Percentiles rank a stretch among this genome's conserved stretches.
These are phyloP conservation scores for Dissoconium aciculare DNA, from an alignment of 2,329 filamentous ascomycete species.

Conservation along the genomic window DNA sequence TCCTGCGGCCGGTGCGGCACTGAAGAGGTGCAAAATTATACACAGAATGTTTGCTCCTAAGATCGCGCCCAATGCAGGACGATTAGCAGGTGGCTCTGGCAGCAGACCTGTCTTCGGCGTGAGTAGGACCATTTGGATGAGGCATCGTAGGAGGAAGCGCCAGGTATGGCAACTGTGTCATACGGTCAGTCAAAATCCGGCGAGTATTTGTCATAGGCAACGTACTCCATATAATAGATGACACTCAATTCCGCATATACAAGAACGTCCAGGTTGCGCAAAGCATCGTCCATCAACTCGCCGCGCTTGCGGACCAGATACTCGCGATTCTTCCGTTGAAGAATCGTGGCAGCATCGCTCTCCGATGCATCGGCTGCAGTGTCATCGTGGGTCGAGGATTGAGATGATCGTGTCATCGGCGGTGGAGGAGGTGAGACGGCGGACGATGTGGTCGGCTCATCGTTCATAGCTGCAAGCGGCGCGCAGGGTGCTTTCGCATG, in stretches of 20 bases:
- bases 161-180: slow-evolving; percentile 24
- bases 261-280: slow-evolving; percentile 43
- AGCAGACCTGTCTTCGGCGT: slow-evolving; percentile 43
- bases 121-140: slow-evolving; percentile 43
- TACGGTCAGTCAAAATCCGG: no score
- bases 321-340: slow-evolving; percentile 20
- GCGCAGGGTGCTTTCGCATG: no score
- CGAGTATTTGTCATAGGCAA: no score
- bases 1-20: slow-evolving; percentile 28
- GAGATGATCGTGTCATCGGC: no score
- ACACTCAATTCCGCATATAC: slow-evolving; percentile 47
- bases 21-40: slow-evolving; percentile 37
- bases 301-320: slow-evolving; percentile 29
- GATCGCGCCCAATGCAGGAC: slow-evolving; percentile 40
- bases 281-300: slow-evolving; percentile 39
- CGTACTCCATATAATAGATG: slow-evolving; percentile 50
- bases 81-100: slow-evolving; percentile 32
- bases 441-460: no score
- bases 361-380: neutral
- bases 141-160: slow-evolving; percentile 39
- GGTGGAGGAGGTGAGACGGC: no score
- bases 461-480: slow-evolving; percentile 1
- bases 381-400: no score
- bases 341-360: slow-evolving; percentile 7
- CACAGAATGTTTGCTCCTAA: slow-evolving; percentile 41